Percentiles rank a stretch among this genome's conserved stretches.
Evolutionary conservation across 1,284 basidiomycete genomes (phyloP).

Genomic region (Fomitopsis betulina): DNA sequence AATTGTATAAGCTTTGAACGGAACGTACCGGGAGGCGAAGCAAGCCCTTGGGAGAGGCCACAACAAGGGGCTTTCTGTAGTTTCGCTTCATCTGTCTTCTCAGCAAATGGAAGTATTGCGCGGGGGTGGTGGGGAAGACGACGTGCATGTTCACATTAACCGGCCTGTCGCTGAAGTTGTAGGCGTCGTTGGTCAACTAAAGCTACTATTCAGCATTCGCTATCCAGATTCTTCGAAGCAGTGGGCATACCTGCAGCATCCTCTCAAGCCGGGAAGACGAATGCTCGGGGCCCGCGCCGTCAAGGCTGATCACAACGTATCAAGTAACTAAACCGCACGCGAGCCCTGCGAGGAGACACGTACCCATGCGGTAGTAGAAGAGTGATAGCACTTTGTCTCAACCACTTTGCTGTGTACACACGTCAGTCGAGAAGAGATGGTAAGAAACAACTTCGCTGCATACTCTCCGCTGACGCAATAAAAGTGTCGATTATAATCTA

Average conservation of each 20-base stretch:
- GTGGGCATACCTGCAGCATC: conserved; percentile 66
- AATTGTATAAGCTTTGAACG: conserved; percentile 3
- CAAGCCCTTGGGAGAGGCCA: conserved; percentile 81
- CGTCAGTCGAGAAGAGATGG: not conserved
- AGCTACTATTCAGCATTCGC: not conserved
- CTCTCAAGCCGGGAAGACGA: conserved; percentile 83
- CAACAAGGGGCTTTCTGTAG: conserved; percentile 80
- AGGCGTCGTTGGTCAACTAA: conserved; percentile 71
- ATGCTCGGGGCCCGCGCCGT: conserved; percentile 90
- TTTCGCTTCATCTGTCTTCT: conserved; percentile 80
- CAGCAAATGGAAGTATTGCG: conserved; percentile 87
- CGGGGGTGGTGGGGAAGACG: conserved; percentile 81
- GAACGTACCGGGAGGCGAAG: conserved; percentile 69
- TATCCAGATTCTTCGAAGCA: not conserved
- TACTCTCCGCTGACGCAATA: conserved; percentile 78
- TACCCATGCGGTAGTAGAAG: conserved; percentile 77
- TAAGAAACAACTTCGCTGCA: conserved; percentile 21
- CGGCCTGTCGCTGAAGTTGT: conserved; percentile 32
- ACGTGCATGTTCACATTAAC: conserved; percentile 78
- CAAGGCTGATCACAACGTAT: conserved; percentile 40
- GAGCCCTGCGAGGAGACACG: not conserved
- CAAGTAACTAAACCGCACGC: not conserved
- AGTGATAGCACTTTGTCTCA: conserved; percentile 87
- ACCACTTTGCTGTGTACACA: conserved; percentile 76
- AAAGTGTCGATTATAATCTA: conserved; percentile 86